Base-by-base conservation (phyloP, 2,329 filamentous ascomycete species). In the Metarhizium robertsii region DNA sequence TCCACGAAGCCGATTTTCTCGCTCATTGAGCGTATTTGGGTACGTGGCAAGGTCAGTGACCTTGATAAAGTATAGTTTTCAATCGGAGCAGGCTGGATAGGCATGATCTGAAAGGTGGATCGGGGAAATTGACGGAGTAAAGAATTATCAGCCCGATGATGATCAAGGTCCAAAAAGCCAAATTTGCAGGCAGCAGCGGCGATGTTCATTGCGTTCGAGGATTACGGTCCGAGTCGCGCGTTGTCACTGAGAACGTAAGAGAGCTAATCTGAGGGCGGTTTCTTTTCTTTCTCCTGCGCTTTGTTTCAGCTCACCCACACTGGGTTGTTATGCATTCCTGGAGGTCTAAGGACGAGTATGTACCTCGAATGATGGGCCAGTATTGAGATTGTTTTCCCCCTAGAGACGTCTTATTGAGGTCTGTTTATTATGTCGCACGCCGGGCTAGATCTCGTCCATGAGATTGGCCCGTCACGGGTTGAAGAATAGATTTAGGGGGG, bases 121-220 rank as follows among this genome's bases (percentile, higher is more conserved):
- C 43, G n/a, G 49, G 43, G 46, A 8, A 55, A 48, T 47, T 32
- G 40, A 49, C 47, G 13, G 48, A 40, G 18, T 43, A 25, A 14
- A 47, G 40, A 36, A 32, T 32, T 2, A 14, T 14, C 48, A 54
- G 58, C 75, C 75, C 75, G 60, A 68, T 79, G 76, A 79, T 79
- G 76, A 79, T 71, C 62, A 66, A 74, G 67, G 70, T 73, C 76
- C 76, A 78, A 79, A 76, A 78, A 79, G 76, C 76, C 76, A 79
- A 79, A 79, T 76, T 79, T 79, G 76, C 74, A 79, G 75, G 65
- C 74, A 78, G 67, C 71, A 72, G 70, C 69, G 62, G 60, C 48
- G 50, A 56, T 55, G 57, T 40, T 53, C 47, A 50, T 40, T 53
- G 55, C 57, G 56, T 52, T 50, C 50, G 29, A 49, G 58, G 56